Conservation (phyloP, 2,329 filamentous ascomycete genomes). For the Colletotrichum godetiae region DNA sequence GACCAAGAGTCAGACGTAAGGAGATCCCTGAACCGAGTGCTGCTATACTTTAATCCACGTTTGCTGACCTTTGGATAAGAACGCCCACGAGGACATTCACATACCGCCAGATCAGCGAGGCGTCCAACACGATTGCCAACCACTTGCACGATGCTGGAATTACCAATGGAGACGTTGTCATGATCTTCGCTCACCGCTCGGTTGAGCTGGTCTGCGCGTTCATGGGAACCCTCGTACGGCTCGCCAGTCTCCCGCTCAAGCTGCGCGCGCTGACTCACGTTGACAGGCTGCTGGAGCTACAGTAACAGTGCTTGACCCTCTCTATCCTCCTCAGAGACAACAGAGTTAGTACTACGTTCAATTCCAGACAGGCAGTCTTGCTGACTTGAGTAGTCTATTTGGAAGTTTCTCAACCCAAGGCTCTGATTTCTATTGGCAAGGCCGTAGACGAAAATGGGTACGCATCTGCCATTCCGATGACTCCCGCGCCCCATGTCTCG, state of each 20-base stretch:
- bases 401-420: conserved; percentile 80
- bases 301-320: conserved; percentile 79
- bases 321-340: conserved; percentile 84
- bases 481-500: background rate
- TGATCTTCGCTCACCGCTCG: conserved; percentile 88
- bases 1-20: conserved; percentile 51
- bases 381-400: conserved; percentile 69
- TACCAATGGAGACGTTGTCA: conserved; percentile 86
- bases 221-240: conserved; percentile 74
- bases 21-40: background rate
- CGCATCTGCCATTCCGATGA: background rate
- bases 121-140: conserved; percentile 83
- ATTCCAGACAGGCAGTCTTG: background rate
- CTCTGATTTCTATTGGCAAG: conserved; percentile 78
- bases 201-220: conserved; percentile 59
- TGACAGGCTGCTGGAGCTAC: conserved; percentile 65
- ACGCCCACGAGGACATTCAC: conserved; percentile 75
- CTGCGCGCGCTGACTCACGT: conserved; percentile 20
- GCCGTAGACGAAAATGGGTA: conserved; percentile 72
- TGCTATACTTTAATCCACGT: background rate
- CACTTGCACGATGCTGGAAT: conserved; percentile 80
- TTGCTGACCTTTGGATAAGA: conserved; percentile 22
- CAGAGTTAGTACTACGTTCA: conserved; percentile 48
- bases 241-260: conserved; percentile 40
- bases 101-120: conserved; percentile 88